phyloP scores from a whole-genome alignment of 768 basidiomycete species.

The Tulasnella calospora region DNA sequence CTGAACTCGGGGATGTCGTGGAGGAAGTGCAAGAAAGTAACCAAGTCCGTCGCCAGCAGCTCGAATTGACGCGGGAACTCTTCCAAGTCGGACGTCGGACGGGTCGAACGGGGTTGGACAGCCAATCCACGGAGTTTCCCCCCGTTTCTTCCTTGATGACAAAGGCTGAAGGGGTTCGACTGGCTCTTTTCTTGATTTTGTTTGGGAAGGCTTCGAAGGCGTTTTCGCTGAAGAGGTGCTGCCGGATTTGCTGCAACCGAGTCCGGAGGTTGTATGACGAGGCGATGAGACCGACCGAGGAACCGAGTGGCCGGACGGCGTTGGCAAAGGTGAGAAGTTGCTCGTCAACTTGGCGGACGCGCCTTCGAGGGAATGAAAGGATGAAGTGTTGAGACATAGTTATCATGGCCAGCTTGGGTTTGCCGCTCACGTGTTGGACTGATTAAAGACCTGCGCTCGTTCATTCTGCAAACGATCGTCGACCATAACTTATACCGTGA shows the following conservation, averaged over 20 bases:
- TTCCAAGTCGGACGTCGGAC: constrained; percentile 50
- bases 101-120: background rate
- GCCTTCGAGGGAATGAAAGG: constrained; percentile 37
- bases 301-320: constrained; percentile 69
- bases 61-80: constrained; percentile 63
- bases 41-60: constrained; percentile 56
- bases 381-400: background rate
- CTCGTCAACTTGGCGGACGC: constrained; percentile 58
- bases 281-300: constrained; percentile 70
- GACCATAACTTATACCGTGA: constrained; percentile 33
- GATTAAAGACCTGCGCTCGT: constrained; percentile 60
- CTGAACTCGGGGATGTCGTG: constrained; percentile 71
- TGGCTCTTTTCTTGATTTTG: constrained; percentile 42
- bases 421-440: constrained; percentile 51
- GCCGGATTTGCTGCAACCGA: constrained; percentile 60
- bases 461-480: constrained; percentile 65
- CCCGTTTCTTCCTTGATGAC: background rate
- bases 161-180: constrained; percentile 36
- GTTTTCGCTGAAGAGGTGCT: constrained; percentile 70
- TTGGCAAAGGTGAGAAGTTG: constrained; percentile 75
- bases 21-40: constrained; percentile 61
- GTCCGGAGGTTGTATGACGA: constrained; percentile 68
- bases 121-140: background rate
- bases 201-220: constrained; percentile 69
- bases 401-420: background rate